These are phyloP conservation scores for Xylaria sp. DNA, from an alignment of 2,329 filamentous ascomycete genomes.

Conservation along the genomic window DNA sequence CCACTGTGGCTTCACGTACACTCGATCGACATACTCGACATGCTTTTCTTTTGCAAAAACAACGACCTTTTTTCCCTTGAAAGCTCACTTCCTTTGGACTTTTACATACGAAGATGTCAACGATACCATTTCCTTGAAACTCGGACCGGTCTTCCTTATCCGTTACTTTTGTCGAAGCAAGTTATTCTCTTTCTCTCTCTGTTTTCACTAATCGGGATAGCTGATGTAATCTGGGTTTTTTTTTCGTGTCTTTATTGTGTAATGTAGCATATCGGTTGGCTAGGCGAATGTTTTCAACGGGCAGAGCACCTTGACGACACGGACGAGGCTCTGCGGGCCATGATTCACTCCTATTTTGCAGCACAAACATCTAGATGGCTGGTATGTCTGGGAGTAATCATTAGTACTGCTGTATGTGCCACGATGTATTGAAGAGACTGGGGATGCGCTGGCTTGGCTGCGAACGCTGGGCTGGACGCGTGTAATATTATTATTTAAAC, in stretches of 20 bases:
- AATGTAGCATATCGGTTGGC: conserved; percentile 25
- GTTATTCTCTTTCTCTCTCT: background rate
- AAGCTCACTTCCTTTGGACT: background rate
- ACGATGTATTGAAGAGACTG: conserved; percentile 17
- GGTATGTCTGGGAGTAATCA: background rate
- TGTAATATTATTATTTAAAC: conserved; percentile 23
- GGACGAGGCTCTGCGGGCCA: conserved; percentile 13
- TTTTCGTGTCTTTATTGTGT: conserved; percentile 22
- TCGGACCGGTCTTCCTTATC: no score
- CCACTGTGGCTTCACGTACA: background rate
- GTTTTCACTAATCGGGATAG: conserved; percentile 1
- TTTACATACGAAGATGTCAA: conserved; percentile 8
- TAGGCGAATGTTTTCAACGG: conserved; percentile 5
- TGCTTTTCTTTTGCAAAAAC: background rate
- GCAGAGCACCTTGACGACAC: conserved; percentile 8
- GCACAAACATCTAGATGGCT: conserved; percentile 13
- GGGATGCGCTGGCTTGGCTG: conserved; percentile 1
- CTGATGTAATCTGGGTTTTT: conserved; percentile 14
- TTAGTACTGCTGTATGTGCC: conserved; percentile 18
- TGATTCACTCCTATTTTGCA: conserved; percentile 5
- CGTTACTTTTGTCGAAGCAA: background rate
- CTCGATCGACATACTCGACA: background rate
- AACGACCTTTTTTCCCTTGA: background rate
- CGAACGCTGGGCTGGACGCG: conserved; percentile 7
- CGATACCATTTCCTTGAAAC: conserved; percentile 24